Evolutionary conservation across 2,329 filamentous ascomycete species (phyloP).

Genomic region (Colletotrichum sp.): DNA sequence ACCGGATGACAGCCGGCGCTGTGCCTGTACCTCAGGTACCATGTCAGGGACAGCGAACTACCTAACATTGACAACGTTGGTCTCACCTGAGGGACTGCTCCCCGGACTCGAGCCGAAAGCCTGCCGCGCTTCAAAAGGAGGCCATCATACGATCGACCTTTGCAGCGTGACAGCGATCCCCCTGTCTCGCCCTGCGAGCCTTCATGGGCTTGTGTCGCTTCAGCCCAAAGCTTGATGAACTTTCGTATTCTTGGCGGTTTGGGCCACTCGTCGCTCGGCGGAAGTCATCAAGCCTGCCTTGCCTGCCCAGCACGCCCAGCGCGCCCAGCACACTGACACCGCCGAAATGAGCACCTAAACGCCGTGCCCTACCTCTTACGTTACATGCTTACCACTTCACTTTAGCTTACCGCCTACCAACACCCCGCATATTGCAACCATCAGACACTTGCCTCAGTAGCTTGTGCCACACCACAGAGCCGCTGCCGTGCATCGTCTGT

Average conservation of each 20-base stretch:
- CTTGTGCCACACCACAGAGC: not conserved
- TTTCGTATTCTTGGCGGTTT: slow-evolving; percentile 10
- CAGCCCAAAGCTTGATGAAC: slow-evolving; percentile 12
- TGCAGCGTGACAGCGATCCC: not conserved
- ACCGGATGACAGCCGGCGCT: slow-evolving; percentile 8
- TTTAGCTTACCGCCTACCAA: not conserved
- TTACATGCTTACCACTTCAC: not conserved
- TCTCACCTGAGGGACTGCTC: not conserved
- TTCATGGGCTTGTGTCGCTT: not conserved
- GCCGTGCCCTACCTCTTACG: not conserved
- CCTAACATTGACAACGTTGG: not conserved
- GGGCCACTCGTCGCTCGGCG: not conserved
- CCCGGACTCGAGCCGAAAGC: not conserved
- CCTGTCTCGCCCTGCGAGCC: not conserved
- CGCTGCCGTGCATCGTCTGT: not conserved
- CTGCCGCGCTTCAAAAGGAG: slow-evolving; percentile 1
- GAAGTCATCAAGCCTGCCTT: not conserved
- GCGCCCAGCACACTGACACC: not conserved
- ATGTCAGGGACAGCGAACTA: not conserved
- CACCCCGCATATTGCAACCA: slow-evolving; percentile 6
- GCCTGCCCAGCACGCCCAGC: not conserved
- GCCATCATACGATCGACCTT: not conserved
- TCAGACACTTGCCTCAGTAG: not conserved
- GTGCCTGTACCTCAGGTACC: not conserved
- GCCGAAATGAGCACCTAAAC: not conserved